Conservation (phyloP, 306 rosid species). For the Sindora glabra region DNA sequence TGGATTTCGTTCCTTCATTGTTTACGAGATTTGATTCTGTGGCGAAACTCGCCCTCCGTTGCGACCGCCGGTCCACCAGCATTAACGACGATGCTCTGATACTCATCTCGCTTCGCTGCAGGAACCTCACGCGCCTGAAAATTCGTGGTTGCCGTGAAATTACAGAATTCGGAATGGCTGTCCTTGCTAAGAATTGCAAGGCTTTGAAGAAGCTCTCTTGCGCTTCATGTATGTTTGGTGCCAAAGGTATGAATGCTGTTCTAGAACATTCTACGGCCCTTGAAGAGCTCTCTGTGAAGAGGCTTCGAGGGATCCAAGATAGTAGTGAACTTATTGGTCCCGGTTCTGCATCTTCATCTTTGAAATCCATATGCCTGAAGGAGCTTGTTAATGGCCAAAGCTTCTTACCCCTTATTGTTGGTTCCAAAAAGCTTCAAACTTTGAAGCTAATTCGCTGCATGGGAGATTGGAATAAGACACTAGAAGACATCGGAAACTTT, state of each 20-base stretch:
- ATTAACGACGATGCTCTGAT: slow-evolving; percentile 52
- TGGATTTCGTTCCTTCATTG: slow-evolving; percentile 39
- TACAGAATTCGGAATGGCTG: slow-evolving; percentile 50
- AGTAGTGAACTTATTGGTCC: slow-evolving; percentile 30
- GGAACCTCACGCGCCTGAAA: slow-evolving; percentile 58
- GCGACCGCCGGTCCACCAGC: slow-evolving; percentile 57
- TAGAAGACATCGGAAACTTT: slow-evolving; percentile 34
- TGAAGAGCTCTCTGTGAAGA: slow-evolving; percentile 71
- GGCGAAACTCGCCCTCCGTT: slow-evolving; percentile 58
- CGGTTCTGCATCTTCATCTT: slow-evolving; percentile 31
- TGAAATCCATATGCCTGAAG: slow-evolving; percentile 58
- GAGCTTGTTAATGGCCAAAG: slow-evolving; percentile 59
- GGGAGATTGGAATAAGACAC: slow-evolving; percentile 70
- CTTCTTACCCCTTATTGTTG: slow-evolving; percentile 53
- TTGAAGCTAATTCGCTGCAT: slow-evolving; percentile 58
- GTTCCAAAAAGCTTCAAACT: slow-evolving; percentile 48
- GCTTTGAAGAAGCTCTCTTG: slow-evolving; percentile 62
- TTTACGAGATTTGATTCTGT: slow-evolving; percentile 63
- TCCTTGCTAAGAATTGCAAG: slow-evolving; percentile 52
- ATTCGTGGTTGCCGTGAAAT: slow-evolving; percentile 63
- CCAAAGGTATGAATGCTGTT: slow-evolving; percentile 48
- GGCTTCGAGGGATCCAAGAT: slow-evolving; percentile 57
- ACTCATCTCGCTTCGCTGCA: slow-evolving; percentile 55
- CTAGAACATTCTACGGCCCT: slow-evolving; percentile 42
- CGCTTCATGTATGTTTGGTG: slow-evolving; percentile 65